These are phyloP conservation scores for Handroanthus guayacan DNA, from an alignment of 257 asterid species.

Conservation along the genomic window DNA sequence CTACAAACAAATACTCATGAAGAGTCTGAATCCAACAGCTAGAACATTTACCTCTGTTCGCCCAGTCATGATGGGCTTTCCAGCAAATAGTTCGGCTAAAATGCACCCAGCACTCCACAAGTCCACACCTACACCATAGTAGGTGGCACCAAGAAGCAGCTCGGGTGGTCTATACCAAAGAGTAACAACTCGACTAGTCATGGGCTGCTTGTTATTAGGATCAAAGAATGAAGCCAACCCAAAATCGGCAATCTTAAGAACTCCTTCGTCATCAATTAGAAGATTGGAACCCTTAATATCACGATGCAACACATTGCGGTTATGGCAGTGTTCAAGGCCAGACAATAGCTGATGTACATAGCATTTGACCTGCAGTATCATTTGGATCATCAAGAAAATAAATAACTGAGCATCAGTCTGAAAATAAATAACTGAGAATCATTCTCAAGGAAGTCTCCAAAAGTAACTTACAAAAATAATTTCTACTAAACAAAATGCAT, in stretches of 20 bases:
- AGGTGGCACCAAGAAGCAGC: slow-evolving; percentile 64
- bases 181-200: slow-evolving; percentile 69
- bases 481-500: not conserved
- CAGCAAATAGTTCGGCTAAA: slow-evolving; percentile 65
- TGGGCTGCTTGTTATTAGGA: slow-evolving; percentile 39
- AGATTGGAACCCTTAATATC: slow-evolving; percentile 69
- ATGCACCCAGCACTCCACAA: slow-evolving; percentile 77
- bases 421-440: not conserved
- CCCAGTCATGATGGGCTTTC: slow-evolving; percentile 71
- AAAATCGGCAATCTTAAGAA: slow-evolving; percentile 70
- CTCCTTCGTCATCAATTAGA: slow-evolving; percentile 52
- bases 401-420: not conserved
- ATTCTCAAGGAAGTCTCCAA: not conserved
- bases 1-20: not conserved
- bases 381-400: slow-evolving; percentile 23
- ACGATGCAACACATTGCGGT: slow-evolving; percentile 58
- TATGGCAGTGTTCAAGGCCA: slow-evolving; percentile 72
- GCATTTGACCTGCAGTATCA: slow-evolving; percentile 57
- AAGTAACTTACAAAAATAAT: not conserved
- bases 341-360: slow-evolving; percentile 56
- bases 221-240: slow-evolving; percentile 58
- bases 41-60: slow-evolving; percentile 57
- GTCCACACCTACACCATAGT: slow-evolving; percentile 64
- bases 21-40: not conserved
- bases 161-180: slow-evolving; percentile 81